phyloP scores from a whole-genome alignment of 139 green algal genomes.

The Micractinium conductrix region DNA sequence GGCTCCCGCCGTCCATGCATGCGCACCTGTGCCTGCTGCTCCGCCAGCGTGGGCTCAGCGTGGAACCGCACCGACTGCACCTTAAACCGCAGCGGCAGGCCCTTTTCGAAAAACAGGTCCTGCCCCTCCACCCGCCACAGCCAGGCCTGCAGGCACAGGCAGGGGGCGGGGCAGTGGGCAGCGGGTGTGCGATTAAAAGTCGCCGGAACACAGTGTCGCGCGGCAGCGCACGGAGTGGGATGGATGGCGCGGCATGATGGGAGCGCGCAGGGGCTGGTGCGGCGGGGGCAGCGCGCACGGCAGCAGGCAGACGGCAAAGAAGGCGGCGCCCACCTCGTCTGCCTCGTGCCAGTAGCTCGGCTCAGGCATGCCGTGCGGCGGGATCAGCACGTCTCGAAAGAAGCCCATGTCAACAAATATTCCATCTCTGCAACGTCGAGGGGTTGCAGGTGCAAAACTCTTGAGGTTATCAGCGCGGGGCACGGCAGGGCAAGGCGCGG shows the following conservation, averaged over 20 bases:
- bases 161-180: background rate
- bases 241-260: too few relatives aligned
- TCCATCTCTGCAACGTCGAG: conserved; percentile 54
- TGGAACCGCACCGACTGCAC: conserved; percentile 39
- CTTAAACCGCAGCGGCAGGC: conserved; percentile 39
- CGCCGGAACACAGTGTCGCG: background rate
- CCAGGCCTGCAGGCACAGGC: conserved; percentile 35
- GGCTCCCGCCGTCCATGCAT: background rate
- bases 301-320: too few relatives aligned
- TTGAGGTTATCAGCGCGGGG: background rate
- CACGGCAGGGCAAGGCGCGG: too few relatives aligned
- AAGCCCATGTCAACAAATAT: conserved; percentile 87
- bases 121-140: conserved; percentile 34
- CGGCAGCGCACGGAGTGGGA: too few relatives aligned
- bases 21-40: conserved; percentile 35
- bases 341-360: conserved; percentile 65
- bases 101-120: conserved; percentile 43
- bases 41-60: conserved; percentile 10
- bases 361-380: conserved; percentile 71
- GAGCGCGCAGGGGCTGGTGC: too few relatives aligned
- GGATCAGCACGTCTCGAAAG: conserved; percentile 91
- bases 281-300: too few relatives aligned
- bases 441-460: too few relatives aligned
- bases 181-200: background rate
- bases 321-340: conserved; percentile 31